Conservation (phyloP, 2,329 filamentous ascomycete genomes). For the Aspergillus persii region DNA sequence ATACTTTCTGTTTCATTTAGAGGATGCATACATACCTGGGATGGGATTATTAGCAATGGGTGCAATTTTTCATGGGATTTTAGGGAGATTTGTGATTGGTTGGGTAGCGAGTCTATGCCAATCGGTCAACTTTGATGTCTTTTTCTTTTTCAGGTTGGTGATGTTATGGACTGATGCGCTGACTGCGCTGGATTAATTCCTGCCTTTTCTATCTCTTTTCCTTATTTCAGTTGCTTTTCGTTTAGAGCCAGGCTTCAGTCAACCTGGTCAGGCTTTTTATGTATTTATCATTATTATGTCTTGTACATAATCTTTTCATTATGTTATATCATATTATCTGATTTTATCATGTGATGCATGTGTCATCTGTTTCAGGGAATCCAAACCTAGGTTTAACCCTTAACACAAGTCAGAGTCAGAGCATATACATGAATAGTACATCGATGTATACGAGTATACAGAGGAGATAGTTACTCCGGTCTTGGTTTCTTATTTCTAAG, state of each 20-base stretch:
- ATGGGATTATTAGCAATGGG: not conserved
- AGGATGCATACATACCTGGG: not conserved
- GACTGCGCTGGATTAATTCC: not conserved
- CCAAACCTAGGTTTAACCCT: too few species aligned
- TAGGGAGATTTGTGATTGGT: not conserved
- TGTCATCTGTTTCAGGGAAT: too few species aligned
- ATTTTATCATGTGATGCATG: not conserved
- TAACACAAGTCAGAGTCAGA: too few species aligned
- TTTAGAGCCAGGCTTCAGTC: not conserved
- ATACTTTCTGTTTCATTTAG: conserved; percentile 8
- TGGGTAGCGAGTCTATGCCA: not conserved
- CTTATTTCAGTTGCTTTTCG: not conserved
- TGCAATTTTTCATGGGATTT: not conserved
- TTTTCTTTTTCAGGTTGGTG: not conserved
- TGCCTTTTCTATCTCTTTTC: not conserved
- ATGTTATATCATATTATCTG: not conserved
- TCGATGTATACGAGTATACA: too few species aligned
- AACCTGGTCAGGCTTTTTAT: not conserved
- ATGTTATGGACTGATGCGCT: not conserved
- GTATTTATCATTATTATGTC: not conserved
- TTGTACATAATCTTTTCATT: not conserved
- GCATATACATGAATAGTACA: too few species aligned
- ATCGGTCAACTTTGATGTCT: not conserved
- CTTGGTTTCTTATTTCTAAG: too few species aligned
- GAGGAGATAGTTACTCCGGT: too few species aligned